phyloP scores from a whole-genome alignment of 2,329 filamentous ascomycete species.

The Aspergillus quadrilineatus region DNA sequence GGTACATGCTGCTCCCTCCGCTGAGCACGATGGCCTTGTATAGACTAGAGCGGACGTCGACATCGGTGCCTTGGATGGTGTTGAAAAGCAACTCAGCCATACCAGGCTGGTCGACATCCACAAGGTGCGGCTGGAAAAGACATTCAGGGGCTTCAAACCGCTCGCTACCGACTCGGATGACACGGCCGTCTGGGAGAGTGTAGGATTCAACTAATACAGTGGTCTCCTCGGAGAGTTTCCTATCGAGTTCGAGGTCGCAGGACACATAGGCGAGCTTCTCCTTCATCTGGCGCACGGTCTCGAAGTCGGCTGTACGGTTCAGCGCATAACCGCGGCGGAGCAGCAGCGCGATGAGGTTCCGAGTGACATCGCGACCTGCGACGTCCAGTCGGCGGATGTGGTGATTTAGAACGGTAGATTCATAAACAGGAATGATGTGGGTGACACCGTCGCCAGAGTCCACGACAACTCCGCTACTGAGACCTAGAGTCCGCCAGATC shows the following conservation, averaged over 20 bases:
- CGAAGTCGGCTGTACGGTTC: slow-evolving; percentile 97
- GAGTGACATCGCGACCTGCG: slow-evolving; percentile 94
- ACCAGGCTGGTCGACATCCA: slow-evolving; percentile 95
- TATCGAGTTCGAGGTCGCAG: slow-evolving; percentile 95
- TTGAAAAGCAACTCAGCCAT: slow-evolving; percentile 98
- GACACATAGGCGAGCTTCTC: slow-evolving; percentile 99
- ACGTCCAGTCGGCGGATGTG: slow-evolving; percentile 92
- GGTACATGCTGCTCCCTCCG: slow-evolving; percentile 98
- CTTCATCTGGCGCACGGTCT: slow-evolving; percentile 98
- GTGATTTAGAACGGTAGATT: slow-evolving; percentile 96
- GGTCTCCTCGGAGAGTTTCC: slow-evolving; percentile 93
- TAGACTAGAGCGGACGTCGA: slow-evolving; percentile 87
- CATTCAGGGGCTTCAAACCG: slow-evolving; percentile 98
- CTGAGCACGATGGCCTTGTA: slow-evolving; percentile 98
- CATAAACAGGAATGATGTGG: slow-evolving; percentile 97
- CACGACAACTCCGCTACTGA: slow-evolving; percentile 93
- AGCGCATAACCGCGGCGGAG: slow-evolving; percentile 92
- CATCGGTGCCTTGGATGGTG: slow-evolving; percentile 93
- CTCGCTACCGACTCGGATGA: slow-evolving; percentile 94
- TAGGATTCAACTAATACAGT: slow-evolving; percentile 97
- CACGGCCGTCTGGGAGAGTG: slow-evolving; percentile 91
- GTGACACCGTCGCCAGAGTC: slow-evolving; percentile 98
- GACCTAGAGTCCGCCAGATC: slow-evolving; percentile 52
- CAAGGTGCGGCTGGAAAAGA: slow-evolving; percentile 95
- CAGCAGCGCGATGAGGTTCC: slow-evolving; percentile 93